Conservation (phyloP, 768 basidiomycete species). For the Lentinula sp. region DNA sequence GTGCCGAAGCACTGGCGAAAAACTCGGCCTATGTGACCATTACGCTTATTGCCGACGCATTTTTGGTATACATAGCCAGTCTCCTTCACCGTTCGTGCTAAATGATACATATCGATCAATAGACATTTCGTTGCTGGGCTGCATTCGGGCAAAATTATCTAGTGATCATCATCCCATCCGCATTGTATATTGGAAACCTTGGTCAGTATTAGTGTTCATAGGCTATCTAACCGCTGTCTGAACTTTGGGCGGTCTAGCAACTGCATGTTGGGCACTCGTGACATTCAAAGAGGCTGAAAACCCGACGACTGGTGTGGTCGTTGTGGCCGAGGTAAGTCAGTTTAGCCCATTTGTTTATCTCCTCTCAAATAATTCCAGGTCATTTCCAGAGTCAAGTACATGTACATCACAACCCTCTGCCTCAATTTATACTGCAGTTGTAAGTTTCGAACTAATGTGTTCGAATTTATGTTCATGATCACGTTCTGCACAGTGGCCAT, state of each 20-base stretch:
- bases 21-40: slow-evolving; percentile 7
- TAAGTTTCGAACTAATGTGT: not conserved
- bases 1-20: slow-evolving; percentile 4
- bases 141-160: slow-evolving; percentile 1
- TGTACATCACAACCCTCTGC: slow-evolving; percentile 2
- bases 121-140: slow-evolving; percentile 4
- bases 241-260: not conserved
- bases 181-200: not conserved
- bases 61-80: not conserved
- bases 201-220: not conserved
- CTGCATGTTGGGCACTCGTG: slow-evolving; percentile 2
- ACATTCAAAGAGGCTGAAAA: slow-evolving; percentile 1
- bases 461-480: not conserved
- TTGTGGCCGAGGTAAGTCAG: not conserved
- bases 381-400: slow-evolving; percentile 1
- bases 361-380: not conserved
- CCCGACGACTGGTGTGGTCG: not conserved
- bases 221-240: not conserved
- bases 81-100: not conserved
- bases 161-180: not conserved
- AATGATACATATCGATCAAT: not conserved
- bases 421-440: slow-evolving; percentile 1
- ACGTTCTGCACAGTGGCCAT: not conserved
- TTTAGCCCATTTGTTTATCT: not conserved
- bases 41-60: slow-evolving; percentile 5